Evolutionary conservation across 2,329 filamentous ascomycete species (phyloP), one percentile per base, ranked within the genome.

Genomic region (Didymella lethalis): DNA sequence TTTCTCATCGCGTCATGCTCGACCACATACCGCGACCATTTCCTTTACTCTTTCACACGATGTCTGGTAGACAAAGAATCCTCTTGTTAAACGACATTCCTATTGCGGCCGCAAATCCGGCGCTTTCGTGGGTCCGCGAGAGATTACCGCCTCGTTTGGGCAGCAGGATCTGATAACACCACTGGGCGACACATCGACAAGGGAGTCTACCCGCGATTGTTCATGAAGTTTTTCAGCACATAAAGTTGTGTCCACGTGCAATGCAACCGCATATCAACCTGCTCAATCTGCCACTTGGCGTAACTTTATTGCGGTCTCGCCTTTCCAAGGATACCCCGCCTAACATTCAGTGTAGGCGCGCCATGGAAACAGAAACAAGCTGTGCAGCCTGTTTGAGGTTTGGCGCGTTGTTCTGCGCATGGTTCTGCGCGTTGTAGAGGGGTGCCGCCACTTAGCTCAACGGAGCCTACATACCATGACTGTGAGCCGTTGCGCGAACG

Each of bases 41-140:
- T 31, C 25, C 26, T 26, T 16, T 48, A 41, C 7, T 23, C 31
- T 16, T 41, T 41, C 31, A 41, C n/a, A 25, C 40, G 41, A 46
- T 16, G 4, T 57, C 20, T 14, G 20, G 20, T 20, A 29, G 28
- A 28, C 26, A 16, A 26, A 34, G 26, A 26, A 50, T 57, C 41
- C 41, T 57, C 10, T 48, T 14, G 23, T 7, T 3, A 26, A 16
- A n/a, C 11, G 32, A 36, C 32, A n/a, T 51, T 50, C 54, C 54
- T 57, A 31, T 47, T 51, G 41, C 48, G 47, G 32, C 38, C 41
- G 16, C 10, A 47, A 7, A 41, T 12, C 41, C 54, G 48, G 54
- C 41, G 29, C 47, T 51, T 47, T 41, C 48, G 14, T 31, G 53
- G 38, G 40, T 43, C 10, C 28, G 3, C 7, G 6, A 38, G 45